Base-by-base conservation (phyloP, 768 basidiomycete genomes). In the Pholiota conissans region DNA sequence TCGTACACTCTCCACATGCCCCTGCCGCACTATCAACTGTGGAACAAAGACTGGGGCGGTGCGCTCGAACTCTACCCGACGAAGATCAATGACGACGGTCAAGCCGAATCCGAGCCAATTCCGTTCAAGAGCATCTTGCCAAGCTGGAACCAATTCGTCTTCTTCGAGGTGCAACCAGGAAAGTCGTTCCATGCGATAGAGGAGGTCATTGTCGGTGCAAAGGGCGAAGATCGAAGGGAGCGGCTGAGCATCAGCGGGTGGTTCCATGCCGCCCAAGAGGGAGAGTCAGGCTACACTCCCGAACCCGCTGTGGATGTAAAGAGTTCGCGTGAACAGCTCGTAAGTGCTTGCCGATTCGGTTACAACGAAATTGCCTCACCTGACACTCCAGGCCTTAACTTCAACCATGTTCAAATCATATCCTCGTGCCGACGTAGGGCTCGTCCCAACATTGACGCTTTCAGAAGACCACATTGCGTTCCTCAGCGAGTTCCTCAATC, bases 1-100 rank as follows among this genome's bases (percentile, higher is more conserved):
- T 95, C 93, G 1, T 98, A 96, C 77, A 96, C 98, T 73, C 86
- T 98, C 49, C 98, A 98, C 75, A 90, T 98, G 82, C 95, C 95
- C 18, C 80, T 89, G 61, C 87, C 89, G 26, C 73, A 79, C 69
- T 82, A 81, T 65, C 78, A 85, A 58, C 78, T 84, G 46, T 98
- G 96, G 96, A 82, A 89, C 67, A 81, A 84, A 40, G 87, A 90
- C 59, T 97, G 90, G 86, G 96, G 96, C 30, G 96, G 96, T 26
- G 90, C 95, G 3, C 82, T 98, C 46, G 96, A 98, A 71, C 83
- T 98, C 18, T 98, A 96, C 71, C 93, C 95, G 2, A 85, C 84
- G 16, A 76, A 79, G 53, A 69, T 73, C 11, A 83, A 80, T 16
- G 75, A 77, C 29, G 84, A 84, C 34, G 88, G 87, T 11, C 74